These are phyloP conservation scores for Fusarium floridanum DNA, from an alignment of 2,329 filamentous ascomycete genomes.

Conservation along the genomic window DNA sequence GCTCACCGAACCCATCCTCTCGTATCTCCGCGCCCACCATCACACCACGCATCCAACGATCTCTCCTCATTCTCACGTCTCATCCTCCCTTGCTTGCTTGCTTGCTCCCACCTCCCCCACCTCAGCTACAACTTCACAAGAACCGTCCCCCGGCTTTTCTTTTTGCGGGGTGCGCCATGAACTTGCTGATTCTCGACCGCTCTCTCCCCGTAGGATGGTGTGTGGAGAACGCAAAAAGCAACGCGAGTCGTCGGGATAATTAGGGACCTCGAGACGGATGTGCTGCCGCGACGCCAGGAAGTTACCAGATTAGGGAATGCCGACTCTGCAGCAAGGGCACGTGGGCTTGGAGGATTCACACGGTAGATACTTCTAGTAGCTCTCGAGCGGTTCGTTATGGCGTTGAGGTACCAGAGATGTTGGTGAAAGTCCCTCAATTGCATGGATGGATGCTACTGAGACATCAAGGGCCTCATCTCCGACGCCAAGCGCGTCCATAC, in stretches of 20 bases:
- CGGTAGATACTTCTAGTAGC: not conserved
- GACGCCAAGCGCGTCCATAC: constrained; percentile 1
- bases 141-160: not conserved
- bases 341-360: not conserved
- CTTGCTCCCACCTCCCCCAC: not conserved
- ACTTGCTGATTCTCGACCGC: constrained; percentile 3
- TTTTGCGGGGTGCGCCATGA: constrained; percentile 22
- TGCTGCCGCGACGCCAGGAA: not conserved
- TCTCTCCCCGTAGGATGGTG: not conserved
- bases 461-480: not conserved
- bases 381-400: not conserved
- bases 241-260: constrained; percentile 28
- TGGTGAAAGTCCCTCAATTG: not conserved
- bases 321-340: constrained; percentile 3
- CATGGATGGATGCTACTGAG: not conserved
- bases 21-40: constrained; percentile 37
- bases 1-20: constrained; percentile 26
- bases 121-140: constrained; percentile 4
- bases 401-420: not conserved
- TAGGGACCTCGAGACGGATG: constrained; percentile 20
- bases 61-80: constrained; percentile 14
- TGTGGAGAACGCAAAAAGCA: constrained; percentile 6
- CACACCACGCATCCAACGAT: constrained; percentile 11
- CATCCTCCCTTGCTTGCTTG: constrained; percentile 10
- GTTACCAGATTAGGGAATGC: constrained; percentile 4